Evolutionary conservation across 352 stramenopile genomes (phyloP), one percentile per base, ranked within the genome.

Genomic region (Phytophthora sp.): DNA sequence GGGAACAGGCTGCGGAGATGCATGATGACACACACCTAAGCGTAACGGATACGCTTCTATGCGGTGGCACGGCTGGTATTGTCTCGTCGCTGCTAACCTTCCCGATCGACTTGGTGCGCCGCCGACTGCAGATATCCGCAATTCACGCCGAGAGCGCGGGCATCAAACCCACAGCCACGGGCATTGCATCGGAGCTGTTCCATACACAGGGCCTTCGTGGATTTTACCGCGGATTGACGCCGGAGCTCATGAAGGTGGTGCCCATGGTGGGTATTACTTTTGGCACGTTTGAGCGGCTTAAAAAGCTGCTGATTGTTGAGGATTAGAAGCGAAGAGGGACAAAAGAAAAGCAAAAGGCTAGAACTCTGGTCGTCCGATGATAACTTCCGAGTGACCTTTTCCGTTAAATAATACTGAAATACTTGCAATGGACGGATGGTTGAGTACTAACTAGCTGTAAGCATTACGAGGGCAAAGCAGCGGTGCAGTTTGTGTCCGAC

Each of bases 201-300:
- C 58, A 60, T 7, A 84, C 88, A 27, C 84, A 96, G 59, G 89
- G 89, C 35, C 39, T 92, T 41, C 73, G 75, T 36, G 90, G 90
- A 55, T 94, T 97, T 56, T 97, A 96, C 66, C 84, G 90, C 18
- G 90, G 90, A 13, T 69, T 99, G 58, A 94, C 90, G 29, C 94
- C 95, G 7, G 96, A 99, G 77, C 76, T 98, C 54, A 88, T 99
- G 80, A 99, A 99, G 70, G 96, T 99, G 18, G 89, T 98, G 54
- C 96, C 96, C 6, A 98, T 99, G 94, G 96, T 99, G 35, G 93
- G 93, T 18, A 98, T 97, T 55, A 98, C 97, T 47, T 99, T 99
- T 57, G 86, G 90, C 57, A 94, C 95, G 23, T 99, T 98, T 74
- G 96, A 99, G 73, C 84, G 82, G 52, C 85, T 98, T 68, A 98